phyloP scores from a whole-genome alignment of 106 monocot genomes.

The Acorus gramineus region DNA sequence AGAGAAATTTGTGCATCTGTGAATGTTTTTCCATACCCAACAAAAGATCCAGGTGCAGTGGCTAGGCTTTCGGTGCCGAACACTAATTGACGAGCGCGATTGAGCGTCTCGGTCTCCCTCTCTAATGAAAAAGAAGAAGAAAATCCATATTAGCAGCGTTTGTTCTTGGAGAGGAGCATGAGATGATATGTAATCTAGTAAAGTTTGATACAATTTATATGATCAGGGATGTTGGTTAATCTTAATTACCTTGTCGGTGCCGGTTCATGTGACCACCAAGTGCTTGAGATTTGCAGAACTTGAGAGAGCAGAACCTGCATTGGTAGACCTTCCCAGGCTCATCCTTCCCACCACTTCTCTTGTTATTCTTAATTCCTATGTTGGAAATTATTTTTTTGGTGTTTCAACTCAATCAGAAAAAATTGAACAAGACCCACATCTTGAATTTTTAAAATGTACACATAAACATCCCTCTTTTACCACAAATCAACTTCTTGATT shows the following conservation, averaged over 20 bases:
- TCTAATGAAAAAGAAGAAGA: constrained; percentile 27
- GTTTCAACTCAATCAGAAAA: too few species aligned
- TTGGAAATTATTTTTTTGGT: not conserved
- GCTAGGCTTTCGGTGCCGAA: constrained; percentile 61
- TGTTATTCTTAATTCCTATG: constrained; percentile 71
- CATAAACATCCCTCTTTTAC: not conserved
- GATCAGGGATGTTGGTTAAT: too few species aligned
- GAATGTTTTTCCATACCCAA: constrained; percentile 39
- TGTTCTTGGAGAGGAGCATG: too few species aligned
- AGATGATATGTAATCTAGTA: too few species aligned
- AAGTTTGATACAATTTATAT: too few species aligned
- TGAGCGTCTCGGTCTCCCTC: constrained; percentile 95
- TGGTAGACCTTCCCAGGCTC: constrained; percentile 76
- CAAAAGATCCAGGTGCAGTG: constrained; percentile 29
- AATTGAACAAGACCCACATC: too few species aligned
- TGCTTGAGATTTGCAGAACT: constrained; percentile 97
- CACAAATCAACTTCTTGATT: too few species aligned
- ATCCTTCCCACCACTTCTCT: constrained; percentile 51
- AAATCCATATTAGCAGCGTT: too few species aligned
- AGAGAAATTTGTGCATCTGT: not conserved
- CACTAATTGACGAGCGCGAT: constrained; percentile 88
- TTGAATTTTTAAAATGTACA: not conserved
- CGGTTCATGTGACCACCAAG: constrained; percentile 98
- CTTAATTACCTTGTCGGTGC: constrained; percentile 73
- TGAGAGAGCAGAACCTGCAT: constrained; percentile 92